Conservation (phyloP, 495 filamentous ascomycete genomes). For the Podospora fimiseda region DNA sequence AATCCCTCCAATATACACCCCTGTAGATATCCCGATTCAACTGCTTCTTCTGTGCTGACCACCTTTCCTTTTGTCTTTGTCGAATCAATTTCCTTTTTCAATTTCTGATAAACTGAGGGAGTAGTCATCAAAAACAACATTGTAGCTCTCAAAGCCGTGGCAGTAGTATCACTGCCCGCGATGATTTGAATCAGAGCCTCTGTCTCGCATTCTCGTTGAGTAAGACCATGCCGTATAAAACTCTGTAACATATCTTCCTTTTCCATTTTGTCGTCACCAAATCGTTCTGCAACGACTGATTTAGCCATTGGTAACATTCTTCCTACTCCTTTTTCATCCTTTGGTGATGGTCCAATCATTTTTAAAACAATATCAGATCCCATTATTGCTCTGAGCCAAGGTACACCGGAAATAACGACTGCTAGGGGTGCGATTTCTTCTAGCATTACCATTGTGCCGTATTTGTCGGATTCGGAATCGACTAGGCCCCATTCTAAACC, state of each 20-base stretch:
- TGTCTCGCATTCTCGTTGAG: slow-evolving; percentile 27
- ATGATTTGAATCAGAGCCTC: slow-evolving; percentile 41
- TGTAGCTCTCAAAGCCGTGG: slow-evolving; percentile 50
- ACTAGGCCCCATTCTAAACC: slow-evolving; percentile 48
- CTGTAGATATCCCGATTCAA: slow-evolving; percentile 38
- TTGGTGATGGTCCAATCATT: slow-evolving; percentile 48
- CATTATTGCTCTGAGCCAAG: slow-evolving; percentile 25
- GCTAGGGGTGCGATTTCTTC: slow-evolving; percentile 28
- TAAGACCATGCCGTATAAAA: slow-evolving; percentile 31
- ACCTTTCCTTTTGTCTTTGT: no score
- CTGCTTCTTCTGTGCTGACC: slow-evolving; percentile 37
- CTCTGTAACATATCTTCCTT: slow-evolving; percentile 38
- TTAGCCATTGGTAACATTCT: slow-evolving; percentile 32
- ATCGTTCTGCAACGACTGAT: slow-evolving; percentile 27
- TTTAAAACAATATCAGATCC: slow-evolving; percentile 41
- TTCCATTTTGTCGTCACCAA: slow-evolving; percentile 35
- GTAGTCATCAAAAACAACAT: slow-evolving; percentile 48
- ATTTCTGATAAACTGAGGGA: slow-evolving; percentile 39
- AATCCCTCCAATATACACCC: slow-evolving; percentile 48
- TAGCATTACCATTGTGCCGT: slow-evolving; percentile 38
- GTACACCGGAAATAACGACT: slow-evolving; percentile 23
- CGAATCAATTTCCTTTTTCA: slow-evolving; percentile 58
- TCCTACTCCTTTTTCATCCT: slow-evolving; percentile 40
- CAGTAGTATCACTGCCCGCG: slow-evolving; percentile 60
- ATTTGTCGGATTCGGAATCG: slow-evolving; percentile 40